Conservation (phyloP, 768 basidiomycete genomes). For the Paxillus ammoniavirescens region DNA sequence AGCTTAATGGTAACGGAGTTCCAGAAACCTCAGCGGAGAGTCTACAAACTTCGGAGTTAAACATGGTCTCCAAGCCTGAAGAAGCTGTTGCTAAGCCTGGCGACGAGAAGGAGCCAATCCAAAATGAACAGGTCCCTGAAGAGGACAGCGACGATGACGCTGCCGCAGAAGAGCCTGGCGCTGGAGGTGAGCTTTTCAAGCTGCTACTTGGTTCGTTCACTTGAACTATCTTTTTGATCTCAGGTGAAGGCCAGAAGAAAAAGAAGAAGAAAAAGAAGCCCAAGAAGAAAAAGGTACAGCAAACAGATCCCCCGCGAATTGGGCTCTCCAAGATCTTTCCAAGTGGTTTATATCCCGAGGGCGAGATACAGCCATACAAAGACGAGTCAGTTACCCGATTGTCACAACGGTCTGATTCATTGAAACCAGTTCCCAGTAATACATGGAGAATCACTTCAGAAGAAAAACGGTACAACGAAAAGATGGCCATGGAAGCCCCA, state of each 20-base stretch:
- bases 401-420: not conserved
- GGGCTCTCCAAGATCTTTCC: constrained; percentile 88
- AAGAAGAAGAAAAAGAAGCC: constrained; percentile 96
- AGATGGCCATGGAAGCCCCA: constrained; percentile 73
- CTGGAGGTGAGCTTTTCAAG: constrained; percentile 26
- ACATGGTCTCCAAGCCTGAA: constrained; percentile 18
- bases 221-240: not conserved
- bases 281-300: constrained; percentile 79
- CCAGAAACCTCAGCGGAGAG: not conserved
- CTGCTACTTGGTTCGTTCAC: not conserved
- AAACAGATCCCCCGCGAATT: constrained; percentile 90
- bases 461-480: constrained; percentile 85
- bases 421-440: constrained; percentile 54
- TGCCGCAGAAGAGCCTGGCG: constrained; percentile 20
- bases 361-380: constrained; percentile 88
- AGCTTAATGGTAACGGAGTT: too few species aligned
- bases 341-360: constrained; percentile 85
- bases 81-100: constrained; percentile 8
- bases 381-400: constrained; percentile 66
- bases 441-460: constrained; percentile 86
- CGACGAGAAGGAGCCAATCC: constrained; percentile 10
- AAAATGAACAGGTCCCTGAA: constrained; percentile 22
- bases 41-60: not conserved
- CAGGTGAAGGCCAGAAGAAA: constrained; percentile 57
- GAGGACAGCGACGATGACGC: constrained; percentile 36